These are phyloP conservation scores for Sugiyamaella sp. DNA, from an alignment of 1,139 yeast genomes.

Conservation along the genomic window DNA sequence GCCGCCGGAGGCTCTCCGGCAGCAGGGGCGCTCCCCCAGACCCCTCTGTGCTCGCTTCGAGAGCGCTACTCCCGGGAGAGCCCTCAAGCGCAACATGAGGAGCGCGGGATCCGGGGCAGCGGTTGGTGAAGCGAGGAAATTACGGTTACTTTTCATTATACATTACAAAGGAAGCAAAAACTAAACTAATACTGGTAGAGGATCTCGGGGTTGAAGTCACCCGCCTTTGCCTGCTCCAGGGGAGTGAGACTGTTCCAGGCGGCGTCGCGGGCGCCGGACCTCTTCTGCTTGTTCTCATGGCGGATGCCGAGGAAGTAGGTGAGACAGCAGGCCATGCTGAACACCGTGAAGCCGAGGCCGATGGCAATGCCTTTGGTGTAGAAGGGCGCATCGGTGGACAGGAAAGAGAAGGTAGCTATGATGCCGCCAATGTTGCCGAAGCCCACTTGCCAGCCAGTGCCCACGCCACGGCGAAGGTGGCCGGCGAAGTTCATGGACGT, in stretches of 20 bases:
- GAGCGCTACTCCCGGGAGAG: background rate
- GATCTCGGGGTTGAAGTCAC: conserved; percentile 70
- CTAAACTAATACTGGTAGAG: conserved; percentile 47
- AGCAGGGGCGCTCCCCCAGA: too few species aligned
- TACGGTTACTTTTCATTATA: background rate
- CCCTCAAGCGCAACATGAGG: background rate
- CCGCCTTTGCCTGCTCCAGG: conserved; percentile 53
- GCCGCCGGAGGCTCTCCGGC: background rate
- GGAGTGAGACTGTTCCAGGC: conserved; percentile 50
- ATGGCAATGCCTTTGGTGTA: conserved; percentile 62
- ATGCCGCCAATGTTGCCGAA: conserved; percentile 86
- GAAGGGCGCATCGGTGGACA: conserved; percentile 59
- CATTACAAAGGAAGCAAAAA: background rate
- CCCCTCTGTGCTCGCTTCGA: too few species aligned
- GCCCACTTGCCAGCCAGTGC: conserved; percentile 77
- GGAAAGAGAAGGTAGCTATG: conserved; percentile 65
- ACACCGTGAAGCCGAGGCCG: conserved; percentile 54
- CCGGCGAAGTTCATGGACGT: conserved; percentile 69
- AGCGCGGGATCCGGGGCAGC: background rate
- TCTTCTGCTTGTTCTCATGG: conserved; percentile 43
- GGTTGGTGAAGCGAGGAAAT: background rate
- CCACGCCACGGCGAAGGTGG: conserved; percentile 69
- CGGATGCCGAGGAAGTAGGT: conserved; percentile 48
- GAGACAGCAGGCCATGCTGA: conserved; percentile 52
- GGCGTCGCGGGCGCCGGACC: conserved; percentile 41